Evolutionary conservation across 2,329 filamentous ascomycete genomes (phyloP), one percentile per base, ranked within the genome.

Genomic region (Microcyclospora tardicrescens): DNA sequence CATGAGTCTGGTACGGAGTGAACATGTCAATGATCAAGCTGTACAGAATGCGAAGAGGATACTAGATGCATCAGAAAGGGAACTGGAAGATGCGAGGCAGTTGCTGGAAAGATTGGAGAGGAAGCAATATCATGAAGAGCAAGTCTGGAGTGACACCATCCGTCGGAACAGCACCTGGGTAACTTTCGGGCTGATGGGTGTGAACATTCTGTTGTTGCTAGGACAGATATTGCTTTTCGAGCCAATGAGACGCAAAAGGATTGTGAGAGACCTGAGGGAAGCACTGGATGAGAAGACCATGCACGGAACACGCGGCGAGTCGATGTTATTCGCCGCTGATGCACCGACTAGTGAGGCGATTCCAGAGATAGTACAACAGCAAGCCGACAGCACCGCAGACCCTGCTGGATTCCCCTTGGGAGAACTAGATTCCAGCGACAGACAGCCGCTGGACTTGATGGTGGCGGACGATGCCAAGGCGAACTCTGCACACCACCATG

Each of bases 121-220:
- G 37, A 82, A 82, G 44, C 77, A 93, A 43, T 98, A 98, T 62
- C 91, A 98, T 61, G 91, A 98, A 64, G 91, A 98, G 66, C 91
- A 98, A 66, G 93, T 98, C 40, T 98, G 91, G 91, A 93, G 84
- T 56, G 91, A 98, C 60, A 89, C 93, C 52, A 98, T 98, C 57
- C 73, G 91, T 28, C 73, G 91, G 48, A 94, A 94, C 70, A 91
- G 83, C 59, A 98, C 91, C 0, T 98, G 91, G 91, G 89, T 93
- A 28, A 98, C 91, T 0, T 96, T 93, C 78, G 91, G 89, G 0
- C 66, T 98, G 44, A 98, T 98, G 91, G 89, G 89, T 16, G 75
- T 96, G 55, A 98, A 98, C 57, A 83, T 96, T 27, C 60, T 96
- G 44, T 64, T 98, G 34, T 84, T 98, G 56, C 63, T 98, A 38